phyloP scores from a whole-genome alignment of 2,329 filamentous ascomycete genomes.

The Aureobasidium sp. region DNA sequence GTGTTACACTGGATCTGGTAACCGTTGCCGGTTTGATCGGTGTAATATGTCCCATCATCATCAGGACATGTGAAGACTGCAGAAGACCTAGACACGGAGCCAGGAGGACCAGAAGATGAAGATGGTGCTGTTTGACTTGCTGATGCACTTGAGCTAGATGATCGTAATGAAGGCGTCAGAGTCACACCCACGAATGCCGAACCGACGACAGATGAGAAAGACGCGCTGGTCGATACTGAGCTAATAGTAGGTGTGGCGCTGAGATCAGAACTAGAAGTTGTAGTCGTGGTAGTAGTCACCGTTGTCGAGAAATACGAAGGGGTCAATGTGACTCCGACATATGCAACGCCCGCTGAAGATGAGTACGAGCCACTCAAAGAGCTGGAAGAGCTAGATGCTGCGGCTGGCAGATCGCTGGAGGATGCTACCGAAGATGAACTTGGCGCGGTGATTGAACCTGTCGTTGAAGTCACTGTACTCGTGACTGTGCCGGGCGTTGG shows the following conservation, averaged over 20 bases:
- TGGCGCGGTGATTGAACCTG: background rate
- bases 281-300: background rate
- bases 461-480: background rate
- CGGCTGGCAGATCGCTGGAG: background rate
- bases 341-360: background rate
- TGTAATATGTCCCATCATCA: background rate
- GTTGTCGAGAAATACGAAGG: background rate
- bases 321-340: background rate
- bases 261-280: background rate
- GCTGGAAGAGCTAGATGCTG: background rate
- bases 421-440: background rate
- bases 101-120: background rate
- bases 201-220: background rate
- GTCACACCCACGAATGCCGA: background rate
- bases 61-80: constrained; percentile 3
- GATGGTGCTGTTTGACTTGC: background rate
- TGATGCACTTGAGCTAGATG: background rate
- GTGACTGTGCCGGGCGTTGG: background rate
- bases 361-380: background rate
- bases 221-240: background rate
- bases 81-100: background rate
- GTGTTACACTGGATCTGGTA: constrained; percentile 5
- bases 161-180: background rate
- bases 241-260: background rate
- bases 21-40: background rate